Evolutionary conservation across 2,329 filamentous ascomycete species (phyloP).

Genomic region (Colletotrichum endophyticum): DNA sequence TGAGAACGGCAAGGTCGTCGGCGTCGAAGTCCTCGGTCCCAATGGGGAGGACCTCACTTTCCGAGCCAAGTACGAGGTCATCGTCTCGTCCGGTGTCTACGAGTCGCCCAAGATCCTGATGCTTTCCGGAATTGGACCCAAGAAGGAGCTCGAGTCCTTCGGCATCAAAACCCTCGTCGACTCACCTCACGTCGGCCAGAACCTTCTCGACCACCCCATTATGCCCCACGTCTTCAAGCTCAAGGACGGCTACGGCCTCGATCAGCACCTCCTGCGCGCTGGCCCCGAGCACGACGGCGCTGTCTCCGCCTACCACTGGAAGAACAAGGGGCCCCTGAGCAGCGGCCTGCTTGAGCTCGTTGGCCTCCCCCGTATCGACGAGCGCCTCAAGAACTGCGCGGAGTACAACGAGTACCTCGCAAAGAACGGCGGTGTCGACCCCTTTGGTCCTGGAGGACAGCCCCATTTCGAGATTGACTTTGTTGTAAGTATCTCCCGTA

Average conservation of each 20-base stretch:
- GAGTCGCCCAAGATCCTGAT: slow-evolving; percentile 70
- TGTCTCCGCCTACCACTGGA: slow-evolving; percentile 37
- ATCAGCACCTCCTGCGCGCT: slow-evolving; percentile 43
- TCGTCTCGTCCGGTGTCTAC: slow-evolving; percentile 58
- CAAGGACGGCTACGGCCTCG: slow-evolving; percentile 44
- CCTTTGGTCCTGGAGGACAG: slow-evolving; percentile 60
- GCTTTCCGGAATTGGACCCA: slow-evolving; percentile 67
- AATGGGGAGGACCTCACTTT: slow-evolving; percentile 45
- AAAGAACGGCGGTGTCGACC: slow-evolving; percentile 50
- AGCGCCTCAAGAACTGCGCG: slow-evolving; percentile 51
- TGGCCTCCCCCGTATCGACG: slow-evolving; percentile 62
- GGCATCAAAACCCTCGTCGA: slow-evolving; percentile 60
- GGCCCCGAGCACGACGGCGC: slow-evolving; percentile 37
- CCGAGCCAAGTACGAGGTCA: slow-evolving; percentile 53
- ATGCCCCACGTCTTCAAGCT: slow-evolving; percentile 53
- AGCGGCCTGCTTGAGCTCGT: slow-evolving; percentile 53
- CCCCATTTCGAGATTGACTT: slow-evolving; percentile 69
- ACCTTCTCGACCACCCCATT: slow-evolving; percentile 67
- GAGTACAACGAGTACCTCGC: slow-evolving; percentile 49
- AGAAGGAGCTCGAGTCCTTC: slow-evolving; percentile 53
- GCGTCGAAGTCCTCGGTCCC: slow-evolving; percentile 49
- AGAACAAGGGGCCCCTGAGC: slow-evolving; percentile 42
- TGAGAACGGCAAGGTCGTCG: slow-evolving; percentile 46
- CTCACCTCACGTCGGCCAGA: slow-evolving; percentile 66
- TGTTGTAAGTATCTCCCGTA: slow-evolving; percentile 34